These are phyloP conservation scores for Hypocreales sp. DNA, from an alignment of 2,329 filamentous ascomycete genomes.

Conservation along the genomic window DNA sequence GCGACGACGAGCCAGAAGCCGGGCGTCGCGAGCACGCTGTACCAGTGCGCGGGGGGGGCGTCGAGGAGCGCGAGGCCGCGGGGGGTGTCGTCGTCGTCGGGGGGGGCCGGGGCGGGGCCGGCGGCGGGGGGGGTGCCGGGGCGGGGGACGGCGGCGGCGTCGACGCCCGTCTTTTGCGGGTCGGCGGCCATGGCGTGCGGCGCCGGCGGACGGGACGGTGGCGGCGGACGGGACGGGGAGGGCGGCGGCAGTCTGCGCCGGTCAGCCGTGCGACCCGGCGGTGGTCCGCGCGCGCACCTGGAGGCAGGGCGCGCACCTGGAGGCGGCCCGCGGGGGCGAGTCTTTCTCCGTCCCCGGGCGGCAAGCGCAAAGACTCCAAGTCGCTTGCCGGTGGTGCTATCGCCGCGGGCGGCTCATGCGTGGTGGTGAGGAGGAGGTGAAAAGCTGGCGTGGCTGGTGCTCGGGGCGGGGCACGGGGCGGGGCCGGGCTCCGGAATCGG, in stretches of 20 bases:
- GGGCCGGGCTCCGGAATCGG: no score
- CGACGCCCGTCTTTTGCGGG: constrained; percentile 1
- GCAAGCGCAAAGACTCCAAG: constrained; percentile 55
- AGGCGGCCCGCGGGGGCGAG: constrained; percentile 18
- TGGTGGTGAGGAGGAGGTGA: constrained; percentile 2
- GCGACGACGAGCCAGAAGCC: constrained; percentile 79
- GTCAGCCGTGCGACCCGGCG: neutral
- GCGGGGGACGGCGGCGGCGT: constrained; percentile 2
- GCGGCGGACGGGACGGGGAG: neutral
- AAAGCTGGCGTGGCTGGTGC: no score
- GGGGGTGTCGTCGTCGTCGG: constrained; percentile 21
- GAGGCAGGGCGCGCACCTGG: neutral
- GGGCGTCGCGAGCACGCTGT: constrained; percentile 62
- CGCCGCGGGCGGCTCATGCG: constrained; percentile 26
- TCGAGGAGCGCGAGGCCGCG: constrained; percentile 41
- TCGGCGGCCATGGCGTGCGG: neutral
- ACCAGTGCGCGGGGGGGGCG: constrained; percentile 39
- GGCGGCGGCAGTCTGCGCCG: neutral
- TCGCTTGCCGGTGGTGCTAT: constrained; percentile 38
- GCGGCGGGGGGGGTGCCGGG: constrained; percentile 3
- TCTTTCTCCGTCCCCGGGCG: constrained; percentile 40
- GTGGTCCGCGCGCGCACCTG: neutral
- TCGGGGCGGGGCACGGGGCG: no score
- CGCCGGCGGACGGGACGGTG: neutral
- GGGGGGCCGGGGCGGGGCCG: constrained; percentile 2